Evolutionary conservation across 495 filamentous ascomycete genomes (phyloP), one percentile per base, ranked within the genome.

Genomic region (Penicillium lagena): DNA sequence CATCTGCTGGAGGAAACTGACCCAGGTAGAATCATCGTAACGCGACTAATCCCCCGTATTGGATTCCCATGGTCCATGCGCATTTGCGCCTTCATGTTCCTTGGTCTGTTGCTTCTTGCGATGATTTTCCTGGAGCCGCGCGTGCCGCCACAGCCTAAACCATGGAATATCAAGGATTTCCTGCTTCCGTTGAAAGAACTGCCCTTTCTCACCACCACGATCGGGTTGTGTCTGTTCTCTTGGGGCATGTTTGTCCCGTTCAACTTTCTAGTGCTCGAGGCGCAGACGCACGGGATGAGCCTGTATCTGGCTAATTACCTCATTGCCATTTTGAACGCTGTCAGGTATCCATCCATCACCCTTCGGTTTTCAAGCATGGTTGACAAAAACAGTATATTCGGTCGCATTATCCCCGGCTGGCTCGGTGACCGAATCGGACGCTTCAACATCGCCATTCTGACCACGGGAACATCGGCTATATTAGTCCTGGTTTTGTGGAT

Each of bases 241-340:
- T 77, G 75, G 51, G 83, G 82, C 30, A 71, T 83, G 46, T 86
- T 85, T 59, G 50, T 86, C n/a, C 85, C 83, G 0, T 80, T 85
- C 64, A 81, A 79, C 55, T 87, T 78, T 51, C 63, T 89, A 39
- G 76, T 81, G 27, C 63, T 80, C 7, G 54, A 78, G 39, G 82
- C 78, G 1, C 44, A 62, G 46, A 37, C 60, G 39, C 54, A 74
- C 31, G 83, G 81, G 10, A 82, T 87, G 76, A 67, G 68, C 27
- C 17, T 48, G 0, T 45, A 51, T 7, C 63, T 88, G 2, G 71
- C 78, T 1, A 64, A 64, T 14, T 88, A 88, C 49, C 60, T 88
- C n/a, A 52, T 87, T 10, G 62, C 85, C 0, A 81, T 88, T 43
- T 62, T 88, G 29, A 89, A 88, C 54, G 81, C 77, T 0, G 73